Base-by-base conservation (phyloP, 2,329 filamentous ascomycete species). In the Ceratocystis destructans region DNA sequence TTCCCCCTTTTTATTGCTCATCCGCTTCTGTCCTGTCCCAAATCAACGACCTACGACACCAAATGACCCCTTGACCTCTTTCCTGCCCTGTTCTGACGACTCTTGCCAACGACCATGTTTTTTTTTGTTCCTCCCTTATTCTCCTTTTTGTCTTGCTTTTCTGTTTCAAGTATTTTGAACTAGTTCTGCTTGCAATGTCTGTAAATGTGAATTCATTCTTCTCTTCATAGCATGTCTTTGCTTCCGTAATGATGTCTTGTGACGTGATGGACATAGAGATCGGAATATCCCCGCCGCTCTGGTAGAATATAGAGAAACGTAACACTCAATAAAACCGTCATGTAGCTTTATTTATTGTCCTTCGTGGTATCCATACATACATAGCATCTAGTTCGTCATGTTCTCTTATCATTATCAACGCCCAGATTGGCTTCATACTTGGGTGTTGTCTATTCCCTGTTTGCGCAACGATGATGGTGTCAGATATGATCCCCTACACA, bases 1-100 rank as follows among this genome's bases (percentile, higher is more conserved):
- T 37, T 20, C 28, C n/a, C 33, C 55, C 28, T 31, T 20, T 33
- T 59, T 33, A 17, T 59, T 37, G 25, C 5, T n/a, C 25, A 46
- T 46, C 17, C 45, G 12, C 10, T 44, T 31, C 17, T 62, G 37
- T 62, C n/a, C 17, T 62, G 37, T 62, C n/a, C 33, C 25, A 17
- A 44, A 31, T 41, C 33, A 62, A 44, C 61, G 37, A 22, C 59
- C 59, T 45, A 41, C 31, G 33, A 62, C 41, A 41, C 37, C 37
- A 41, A 33, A 44, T 62, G 37, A 25, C 17, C 20, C 8, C 15
- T 46, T 25, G 1, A 15, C 33, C 62, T 28, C 41, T 28, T 44
- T 63, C 8, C 57, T 64, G 25, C 50, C 28, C 62, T 64, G 48
- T 28, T 53, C 20, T 53, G 31, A 64, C 62, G 62, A 31, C 62